Percentiles rank a stretch among this genome's conserved stretches.
phyloP scores from a whole-genome alignment of 1,139 yeast species.

The Spathaspora sp. region DNA sequence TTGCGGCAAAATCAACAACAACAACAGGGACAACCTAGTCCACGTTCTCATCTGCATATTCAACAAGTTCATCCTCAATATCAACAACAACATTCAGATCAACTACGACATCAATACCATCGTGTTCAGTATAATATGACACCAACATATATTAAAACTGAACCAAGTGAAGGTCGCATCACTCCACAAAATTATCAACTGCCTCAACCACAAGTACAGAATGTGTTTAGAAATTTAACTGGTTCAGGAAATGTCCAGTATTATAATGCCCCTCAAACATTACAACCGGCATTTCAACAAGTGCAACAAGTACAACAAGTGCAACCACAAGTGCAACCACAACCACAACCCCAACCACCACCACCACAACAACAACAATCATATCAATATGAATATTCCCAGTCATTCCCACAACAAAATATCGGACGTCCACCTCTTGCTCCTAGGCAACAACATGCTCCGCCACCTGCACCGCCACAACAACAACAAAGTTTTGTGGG shows the following conservation, averaged over 20 bases:
- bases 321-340: no score
- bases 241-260: neutral
- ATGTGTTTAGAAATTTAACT: neutral
- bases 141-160: constrained; percentile 1
- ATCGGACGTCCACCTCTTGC: constrained; percentile 6
- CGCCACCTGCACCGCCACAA: constrained; percentile 1
- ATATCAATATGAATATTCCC: constrained; percentile 8
- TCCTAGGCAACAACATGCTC: constrained; percentile 5
- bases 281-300: neutral
- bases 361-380: constrained; percentile 6
- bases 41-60: neutral
- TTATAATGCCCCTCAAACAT: neutral
- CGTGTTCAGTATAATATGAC: neutral
- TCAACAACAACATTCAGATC: constrained; percentile 7
- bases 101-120: constrained; percentile 5
- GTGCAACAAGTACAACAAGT: no score
- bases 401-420: constrained; percentile 1
- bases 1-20: constrained; percentile 2
- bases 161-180: neutral
- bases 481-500: neutral
- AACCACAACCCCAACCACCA: constrained; percentile 4
- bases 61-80: constrained; percentile 8
- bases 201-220: constrained; percentile 9
- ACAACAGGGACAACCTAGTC: neutral
- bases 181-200: constrained; percentile 1